Percentiles rank a stretch among this genome's conserved stretches.
phyloP scores from a whole-genome alignment of 2,329 filamentous ascomycete species.

The Penicillium sp. region DNA sequence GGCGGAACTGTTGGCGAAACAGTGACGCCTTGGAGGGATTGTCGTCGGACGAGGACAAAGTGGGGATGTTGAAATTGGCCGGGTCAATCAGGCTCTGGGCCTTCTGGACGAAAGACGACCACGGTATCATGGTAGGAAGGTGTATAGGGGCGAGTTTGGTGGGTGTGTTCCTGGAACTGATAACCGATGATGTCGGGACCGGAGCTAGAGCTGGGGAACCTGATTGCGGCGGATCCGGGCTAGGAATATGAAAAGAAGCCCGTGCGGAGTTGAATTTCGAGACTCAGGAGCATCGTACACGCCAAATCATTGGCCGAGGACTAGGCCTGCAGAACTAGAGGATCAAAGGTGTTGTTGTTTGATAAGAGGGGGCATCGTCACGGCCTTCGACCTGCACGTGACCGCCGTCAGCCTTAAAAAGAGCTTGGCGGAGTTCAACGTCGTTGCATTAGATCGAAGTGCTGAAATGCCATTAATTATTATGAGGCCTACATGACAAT shows the following conservation, averaged over 20 bases:
- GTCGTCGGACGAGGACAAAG: slow-evolving; percentile 71
- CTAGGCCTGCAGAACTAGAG: slow-evolving; percentile 20
- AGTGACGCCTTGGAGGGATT: slow-evolving; percentile 88
- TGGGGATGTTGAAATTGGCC: slow-evolving; percentile 73
- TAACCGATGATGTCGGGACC: slow-evolving; percentile 22
- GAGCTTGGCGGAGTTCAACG: neutral
- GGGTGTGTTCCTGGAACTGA: slow-evolving; percentile 4
- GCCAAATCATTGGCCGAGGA: slow-evolving; percentile 23
- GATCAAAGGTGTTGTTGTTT: slow-evolving; percentile 18
- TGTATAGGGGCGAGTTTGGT: slow-evolving; percentile 2
- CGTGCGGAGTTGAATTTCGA: slow-evolving; percentile 18
- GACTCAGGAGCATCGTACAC: slow-evolving; percentile 32
- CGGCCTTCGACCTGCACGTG: slow-evolving; percentile 19
- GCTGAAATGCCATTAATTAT: too few species aligned
- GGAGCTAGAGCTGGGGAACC: slow-evolving; percentile 28
- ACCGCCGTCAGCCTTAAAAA: slow-evolving; percentile 11
- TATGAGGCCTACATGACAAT: too few species aligned
- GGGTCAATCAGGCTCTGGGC: slow-evolving; percentile 94
- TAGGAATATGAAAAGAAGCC: slow-evolving; percentile 25
- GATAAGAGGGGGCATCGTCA: slow-evolving; percentile 26
- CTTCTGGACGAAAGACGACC: slow-evolving; percentile 87
- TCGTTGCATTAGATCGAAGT: neutral
- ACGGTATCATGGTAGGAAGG: slow-evolving; percentile 57
- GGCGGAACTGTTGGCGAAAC: slow-evolving; percentile 94
- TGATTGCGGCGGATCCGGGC: slow-evolving; percentile 20